Evolutionary conservation across 768 basidiomycete species (phyloP), one percentile per base, ranked within the genome.

Genomic region (Coprinopsis strossmayeri): DNA sequence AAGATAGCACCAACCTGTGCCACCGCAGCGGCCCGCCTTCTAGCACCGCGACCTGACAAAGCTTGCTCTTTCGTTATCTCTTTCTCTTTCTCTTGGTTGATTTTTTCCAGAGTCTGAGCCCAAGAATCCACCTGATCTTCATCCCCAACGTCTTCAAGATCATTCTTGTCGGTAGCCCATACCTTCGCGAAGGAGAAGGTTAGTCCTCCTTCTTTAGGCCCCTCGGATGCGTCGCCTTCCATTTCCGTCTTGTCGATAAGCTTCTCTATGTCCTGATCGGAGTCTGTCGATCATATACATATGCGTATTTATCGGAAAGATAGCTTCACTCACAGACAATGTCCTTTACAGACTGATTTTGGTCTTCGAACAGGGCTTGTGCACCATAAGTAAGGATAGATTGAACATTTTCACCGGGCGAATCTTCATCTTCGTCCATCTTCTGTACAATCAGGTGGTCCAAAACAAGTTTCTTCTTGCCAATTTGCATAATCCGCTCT

Each of bases 371-470:
- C 9, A 98, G 71, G 0, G 86, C 81, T 63, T 85, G 80, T 10
- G 93, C 93, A 21, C 94, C 94, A 56, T 84, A 91, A 10, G 88
- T 86, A 13, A 97, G 76, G 52, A 96, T 91, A 1, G 87, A 89
- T 59, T 86, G 80, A n/a, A 97, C 73, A 56, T 95, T 84, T 55
- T 87, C 87, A 38, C 81, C 72, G 5, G 70, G 78, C 2, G 65
- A 66, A 28, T 81, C 82, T 38, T 87, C 88, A 41, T 90, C 86
- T 53, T 91, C 87, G 54, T 92, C 90, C 86, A 95, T 92, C 62
- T 91, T 91, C 66, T 96, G 89, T 18, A 97, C 94, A 55, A 97
- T 94, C 13, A 97, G 72, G 67, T 97, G 94, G 57, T 97, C 93
- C 7, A 97, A 72, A 12, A 91, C 85, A 24, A 97, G 77, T 64